Evolutionary conservation across 164 flowering plant genomes (phyloP).

Genomic region (Chloranthus sessilifolius): DNA sequence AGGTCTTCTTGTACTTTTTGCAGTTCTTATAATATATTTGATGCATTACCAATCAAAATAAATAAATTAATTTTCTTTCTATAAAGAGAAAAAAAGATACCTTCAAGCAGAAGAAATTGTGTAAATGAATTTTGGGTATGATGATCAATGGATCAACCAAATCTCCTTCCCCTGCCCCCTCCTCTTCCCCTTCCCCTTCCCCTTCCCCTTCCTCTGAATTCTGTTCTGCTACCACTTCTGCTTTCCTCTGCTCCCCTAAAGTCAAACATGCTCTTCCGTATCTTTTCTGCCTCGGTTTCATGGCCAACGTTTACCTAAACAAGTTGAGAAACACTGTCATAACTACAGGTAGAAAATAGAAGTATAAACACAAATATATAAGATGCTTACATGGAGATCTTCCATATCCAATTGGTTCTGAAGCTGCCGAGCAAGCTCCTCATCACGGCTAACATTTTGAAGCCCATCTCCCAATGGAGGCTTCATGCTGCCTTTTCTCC

Average conservation of each 20-base stretch:
- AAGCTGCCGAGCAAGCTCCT: slow-evolving; percentile 84
- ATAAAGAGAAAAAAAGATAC: no score
- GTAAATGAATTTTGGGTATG: no score
- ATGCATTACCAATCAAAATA: no score
- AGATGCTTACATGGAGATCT: slow-evolving; percentile 45
- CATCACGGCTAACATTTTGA: slow-evolving; percentile 53
- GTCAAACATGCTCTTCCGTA: slow-evolving; percentile 73
- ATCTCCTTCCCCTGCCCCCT: slow-evolving; percentile 21
- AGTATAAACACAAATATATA: neutral
- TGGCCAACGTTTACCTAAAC: slow-evolving; percentile 40
- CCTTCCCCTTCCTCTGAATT: slow-evolving; percentile 24
- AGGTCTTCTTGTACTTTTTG: no score
- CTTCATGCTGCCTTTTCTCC: slow-evolving; percentile 37
- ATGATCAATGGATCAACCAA: slow-evolving; percentile 5
- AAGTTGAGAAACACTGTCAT: slow-evolving; percentile 8
- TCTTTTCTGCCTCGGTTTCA: slow-evolving; percentile 40
- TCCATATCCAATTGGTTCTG: slow-evolving; percentile 84
- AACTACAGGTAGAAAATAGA: neutral
- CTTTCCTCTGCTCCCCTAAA: slow-evolving; percentile 41
- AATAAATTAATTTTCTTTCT: no score
- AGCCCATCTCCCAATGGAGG: slow-evolving; percentile 13
- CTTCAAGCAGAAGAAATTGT: no score
- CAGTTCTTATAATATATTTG: no score
- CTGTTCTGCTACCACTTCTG: slow-evolving; percentile 8
- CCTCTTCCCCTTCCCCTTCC: slow-evolving; percentile 24